Conservation (phyloP, 2,329 filamentous ascomycete species). For the Xylariaceae sp. region DNA sequence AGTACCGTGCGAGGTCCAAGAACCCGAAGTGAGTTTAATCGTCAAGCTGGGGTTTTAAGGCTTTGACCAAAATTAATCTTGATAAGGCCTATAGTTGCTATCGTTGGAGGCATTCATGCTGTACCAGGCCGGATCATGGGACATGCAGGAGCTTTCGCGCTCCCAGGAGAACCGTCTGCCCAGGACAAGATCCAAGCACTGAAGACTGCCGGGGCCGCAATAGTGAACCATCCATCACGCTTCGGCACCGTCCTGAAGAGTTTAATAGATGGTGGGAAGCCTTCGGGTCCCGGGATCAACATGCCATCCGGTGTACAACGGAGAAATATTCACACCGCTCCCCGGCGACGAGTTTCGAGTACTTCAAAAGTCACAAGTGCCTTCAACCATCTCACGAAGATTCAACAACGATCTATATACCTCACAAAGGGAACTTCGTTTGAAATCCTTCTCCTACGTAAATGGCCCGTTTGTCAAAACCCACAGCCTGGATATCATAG, state of each 20-base stretch:
- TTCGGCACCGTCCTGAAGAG: conserved; percentile 66
- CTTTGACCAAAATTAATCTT: conserved; percentile 7
- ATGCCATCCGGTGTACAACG: conserved; percentile 36
- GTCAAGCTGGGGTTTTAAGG: no score
- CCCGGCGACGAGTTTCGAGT: conserved; percentile 24
- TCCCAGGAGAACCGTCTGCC: conserved; percentile 61
- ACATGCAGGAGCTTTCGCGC: conserved; percentile 70
- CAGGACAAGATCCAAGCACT: conserved; percentile 64
- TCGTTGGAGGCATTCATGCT: conserved; percentile 65
- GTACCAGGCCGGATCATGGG: conserved; percentile 67
- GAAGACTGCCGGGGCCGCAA: conserved; percentile 60
- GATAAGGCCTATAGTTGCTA: conserved; percentile 64
- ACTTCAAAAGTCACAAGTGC: no score
- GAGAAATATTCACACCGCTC: conserved; percentile 49
- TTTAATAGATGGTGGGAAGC: conserved; percentile 43
- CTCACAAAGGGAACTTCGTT: conserved; percentile 51
- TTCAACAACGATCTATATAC: conserved; percentile 44
- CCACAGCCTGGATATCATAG: conserved; percentile 29
- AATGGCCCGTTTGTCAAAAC: conserved; percentile 39
- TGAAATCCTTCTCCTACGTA: conserved; percentile 50
- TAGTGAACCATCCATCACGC: conserved; percentile 73
- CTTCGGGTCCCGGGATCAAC: conserved; percentile 6
- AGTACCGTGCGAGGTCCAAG: conserved; percentile 53
- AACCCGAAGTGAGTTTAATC: conserved; percentile 57
- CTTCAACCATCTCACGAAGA: no score